Base-by-base conservation (phyloP, 495 filamentous ascomycete genomes). In the Penicillium verhagenii region DNA sequence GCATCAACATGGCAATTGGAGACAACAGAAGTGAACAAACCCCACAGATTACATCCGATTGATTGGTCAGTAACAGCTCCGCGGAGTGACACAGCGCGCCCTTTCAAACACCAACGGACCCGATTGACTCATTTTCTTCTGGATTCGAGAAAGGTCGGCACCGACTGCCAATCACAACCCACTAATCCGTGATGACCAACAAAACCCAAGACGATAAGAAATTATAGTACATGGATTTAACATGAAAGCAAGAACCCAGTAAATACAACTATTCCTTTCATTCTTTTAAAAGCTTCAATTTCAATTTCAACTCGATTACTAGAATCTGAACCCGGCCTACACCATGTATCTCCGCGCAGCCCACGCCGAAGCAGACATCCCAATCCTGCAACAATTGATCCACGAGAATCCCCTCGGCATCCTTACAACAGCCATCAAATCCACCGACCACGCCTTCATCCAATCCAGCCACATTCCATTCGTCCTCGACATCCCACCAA, bases 381-480 rank as follows among this genome's bases (percentile, higher is more conserved):
- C 59, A 1, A 60, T 60, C 3, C 74, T 84, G 19, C 72, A 71
- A 11, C 56, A 74, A 49, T 73, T 84, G 56, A 76, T 84, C 62
- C 70, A 68, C 14, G 69, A 72, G 6, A 79, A 84, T 53, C 79
- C 81, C 7, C 67, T 86, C 0, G 82, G 82, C 16, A 67, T 83
- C 21, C 52, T 86, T 20, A 84, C 77, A 1, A 84, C 82, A 0
- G 78, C 78, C 35, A 79, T 86, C 39, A 54, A 64, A 24, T 83
- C 79, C 6, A 28, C 68, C 2, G 20, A 52, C 0, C 66, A 75
- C 50, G 72, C 79, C 0, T 65, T 80, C 19, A 63, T 84, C 24
- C 82, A 82, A 59, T 72, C 68, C 44, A 83, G 73, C 53, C 81
- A 84, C 62, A 79, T 84, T 48, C 81, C 81, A 8, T 86, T 70